phyloP scores from a whole-genome alignment of 2,329 filamentous ascomycete species.

The Cladosporium sp. region DNA sequence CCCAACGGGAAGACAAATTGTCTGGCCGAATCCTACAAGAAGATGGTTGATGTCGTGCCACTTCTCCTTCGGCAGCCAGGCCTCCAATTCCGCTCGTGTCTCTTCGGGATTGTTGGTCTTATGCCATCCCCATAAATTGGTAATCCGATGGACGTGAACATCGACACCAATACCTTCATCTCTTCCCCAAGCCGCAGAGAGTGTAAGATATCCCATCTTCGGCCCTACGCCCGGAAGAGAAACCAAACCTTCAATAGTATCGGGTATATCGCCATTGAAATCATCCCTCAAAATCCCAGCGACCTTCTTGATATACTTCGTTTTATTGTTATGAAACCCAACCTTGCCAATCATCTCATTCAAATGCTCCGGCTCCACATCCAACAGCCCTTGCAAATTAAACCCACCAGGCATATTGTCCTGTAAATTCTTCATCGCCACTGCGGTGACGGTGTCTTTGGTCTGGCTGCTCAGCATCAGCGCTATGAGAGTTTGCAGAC shows the following conservation, averaged over 20 bases:
- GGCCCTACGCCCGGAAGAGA: conserved; percentile 82
- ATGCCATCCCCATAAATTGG: conserved; percentile 91
- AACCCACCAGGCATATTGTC: conserved; percentile 64
- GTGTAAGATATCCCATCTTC: conserved; percentile 89
- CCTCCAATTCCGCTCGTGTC: conserved; percentile 69
- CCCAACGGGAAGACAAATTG: conserved; percentile 75
- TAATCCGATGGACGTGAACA: conserved; percentile 91
- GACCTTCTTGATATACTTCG: conserved; percentile 72
- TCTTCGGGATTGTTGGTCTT: conserved; percentile 76
- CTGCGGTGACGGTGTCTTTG: conserved; percentile 85
- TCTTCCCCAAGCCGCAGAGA: conserved; percentile 69
- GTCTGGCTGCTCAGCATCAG: conserved; percentile 92
- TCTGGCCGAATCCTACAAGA: conserved; percentile 84
- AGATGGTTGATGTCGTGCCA: conserved; percentile 93
- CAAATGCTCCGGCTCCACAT: conserved; percentile 60
- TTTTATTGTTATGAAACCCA: conserved; percentile 94
- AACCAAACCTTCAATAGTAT: conserved; percentile 69
- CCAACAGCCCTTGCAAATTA: conserved; percentile 72
- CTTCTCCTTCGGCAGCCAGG: conserved; percentile 76
- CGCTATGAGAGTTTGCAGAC: conserved; percentile 81
- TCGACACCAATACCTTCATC: conserved; percentile 84
- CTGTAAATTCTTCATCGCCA: conserved; percentile 75
- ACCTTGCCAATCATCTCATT: conserved; percentile 78
- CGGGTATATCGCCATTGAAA: conserved; percentile 72
- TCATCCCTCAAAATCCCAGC: conserved; percentile 69